A percentile compares a stretch with the other conserved stretches of the same genome.
phyloP scores from a whole-genome alignment of 768 basidiomycete genomes.

The Termitomyces sp. region DNA sequence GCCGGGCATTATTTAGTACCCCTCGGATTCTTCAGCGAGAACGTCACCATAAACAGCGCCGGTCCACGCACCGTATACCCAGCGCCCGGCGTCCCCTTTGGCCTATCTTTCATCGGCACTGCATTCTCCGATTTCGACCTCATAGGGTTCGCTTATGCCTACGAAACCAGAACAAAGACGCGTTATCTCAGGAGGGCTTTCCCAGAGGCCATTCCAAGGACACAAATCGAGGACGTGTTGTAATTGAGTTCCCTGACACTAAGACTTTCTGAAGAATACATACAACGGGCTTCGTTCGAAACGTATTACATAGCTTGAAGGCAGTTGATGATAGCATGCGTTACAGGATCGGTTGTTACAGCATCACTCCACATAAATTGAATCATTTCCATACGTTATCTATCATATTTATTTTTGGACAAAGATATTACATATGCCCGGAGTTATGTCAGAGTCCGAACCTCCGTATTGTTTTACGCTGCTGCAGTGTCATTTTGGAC shows the following conservation, averaged over 20 bases:
- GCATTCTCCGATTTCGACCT: conserved; percentile 55
- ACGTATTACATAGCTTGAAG: too few relatives aligned
- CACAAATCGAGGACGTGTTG: not conserved
- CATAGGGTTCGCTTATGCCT: conserved; percentile 55
- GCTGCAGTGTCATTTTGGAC: too few relatives aligned
- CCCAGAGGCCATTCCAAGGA: not conserved
- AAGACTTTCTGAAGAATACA: not conserved
- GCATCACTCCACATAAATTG: too few relatives aligned
- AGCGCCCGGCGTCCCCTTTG: conserved; percentile 54
- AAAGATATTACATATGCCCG: too few relatives aligned
- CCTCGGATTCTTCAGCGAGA: conserved; percentile 50
- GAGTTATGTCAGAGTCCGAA: too few relatives aligned
- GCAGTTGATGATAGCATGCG: too few relatives aligned
- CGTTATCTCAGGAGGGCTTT: not conserved
- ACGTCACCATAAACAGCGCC: conserved; percentile 30
- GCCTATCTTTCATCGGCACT: conserved; percentile 56
- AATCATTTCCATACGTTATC: too few relatives aligned
- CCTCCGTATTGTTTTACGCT: too few relatives aligned
- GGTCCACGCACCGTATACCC: conserved; percentile 39
- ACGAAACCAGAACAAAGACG: conserved; percentile 56
- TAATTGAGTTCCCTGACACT: too few relatives aligned
- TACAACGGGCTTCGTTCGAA: too few relatives aligned
- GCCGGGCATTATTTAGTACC: conserved; percentile 37
- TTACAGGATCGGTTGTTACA: too few relatives aligned
- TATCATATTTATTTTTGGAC: too few relatives aligned